Percentiles rank a stretch among this genome's conserved stretches.
phyloP scores from a whole-genome alignment of 2,329 filamentous ascomycete species.

The Ophiostoma ulmi region DNA sequence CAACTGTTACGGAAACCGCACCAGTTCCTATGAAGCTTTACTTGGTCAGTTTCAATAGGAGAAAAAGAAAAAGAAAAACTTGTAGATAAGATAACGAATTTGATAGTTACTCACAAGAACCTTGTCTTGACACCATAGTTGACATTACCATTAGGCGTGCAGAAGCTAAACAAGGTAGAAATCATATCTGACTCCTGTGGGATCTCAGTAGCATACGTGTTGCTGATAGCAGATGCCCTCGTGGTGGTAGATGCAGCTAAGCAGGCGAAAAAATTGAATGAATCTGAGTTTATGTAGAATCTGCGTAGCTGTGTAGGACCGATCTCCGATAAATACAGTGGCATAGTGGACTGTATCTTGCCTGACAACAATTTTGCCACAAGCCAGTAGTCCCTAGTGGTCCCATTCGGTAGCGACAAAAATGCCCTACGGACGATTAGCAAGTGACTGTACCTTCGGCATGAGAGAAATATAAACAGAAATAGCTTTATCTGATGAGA shows the following conservation, averaged over 20 bases:
- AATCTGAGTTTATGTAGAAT: conserved; percentile 38
- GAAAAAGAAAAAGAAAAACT: neutral
- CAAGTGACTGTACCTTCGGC: neutral
- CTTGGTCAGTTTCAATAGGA: neutral
- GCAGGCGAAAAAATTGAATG: conserved; percentile 27
- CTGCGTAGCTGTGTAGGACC: conserved; percentile 39
- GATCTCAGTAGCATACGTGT: conserved; percentile 41
- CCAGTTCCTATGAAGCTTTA: neutral
- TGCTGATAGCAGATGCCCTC: conserved; percentile 40
- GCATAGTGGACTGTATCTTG: conserved; percentile 39
- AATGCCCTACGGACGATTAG: conserved; percentile 31
- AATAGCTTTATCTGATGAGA: neutral
- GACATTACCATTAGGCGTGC: conserved; percentile 37
- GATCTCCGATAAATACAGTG: conserved; percentile 39
- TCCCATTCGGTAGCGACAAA: conserved; percentile 37
- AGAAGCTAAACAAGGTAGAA: conserved; percentile 43
- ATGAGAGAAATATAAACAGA: too few relatives aligned
- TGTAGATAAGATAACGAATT: neutral
- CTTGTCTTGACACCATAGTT: conserved; percentile 38
- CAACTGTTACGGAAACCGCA: neutral
- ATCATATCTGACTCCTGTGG: conserved; percentile 40
- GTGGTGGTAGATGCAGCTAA: conserved; percentile 37
- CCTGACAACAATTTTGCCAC: conserved; percentile 33
- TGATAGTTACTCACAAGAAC: neutral
- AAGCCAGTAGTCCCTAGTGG: conserved; percentile 40